Evolutionary conservation across 2,329 filamentous ascomycete species (phyloP), one percentile per base, ranked within the genome.

Genomic region (Cyanodermella asteris): DNA sequence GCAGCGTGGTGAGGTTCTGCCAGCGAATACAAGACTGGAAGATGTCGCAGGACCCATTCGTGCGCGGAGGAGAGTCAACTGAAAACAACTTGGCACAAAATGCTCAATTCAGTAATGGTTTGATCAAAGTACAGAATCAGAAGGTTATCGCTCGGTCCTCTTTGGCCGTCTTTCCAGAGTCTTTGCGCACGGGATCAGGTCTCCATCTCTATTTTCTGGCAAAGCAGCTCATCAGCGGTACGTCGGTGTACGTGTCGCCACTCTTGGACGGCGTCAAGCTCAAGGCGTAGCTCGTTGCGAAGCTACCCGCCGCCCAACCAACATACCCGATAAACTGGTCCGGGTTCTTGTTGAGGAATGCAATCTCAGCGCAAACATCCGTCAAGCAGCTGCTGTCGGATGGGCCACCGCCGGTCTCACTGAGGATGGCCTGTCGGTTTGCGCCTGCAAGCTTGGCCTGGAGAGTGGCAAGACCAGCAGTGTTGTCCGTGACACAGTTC

Each of bases 401-500:
- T 11, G 23, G 24, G 7, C 38, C 34, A 13, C 40, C 59, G 5
- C 62, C 61, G 3, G 56, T 59, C 42, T 67, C 62, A 10, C 52
- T 60, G 11, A 64, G 39, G 7, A 67, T 39, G 4, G 53, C 62
- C 34, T 53, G 45, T 5, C 62, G 44, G 4, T 55, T 54, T 25
- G 55, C 54, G 12, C 43, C 33, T 25, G 57, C 43, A 26, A 68
- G 33, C 35, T 52, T 64, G 3, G 44, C 41, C 1, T 58, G 56
- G 2, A 65, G 41, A 0, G 46, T 45, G 12, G 41, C 40, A 38
- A 67, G 62, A 3, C 47, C 55, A 18, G 48, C 31, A 11, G 30
- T 49, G 3, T 60, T 44, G 22, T 64, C 62, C 3, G 54, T 61
- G 2, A 55, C 55, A 41, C 64, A 70, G 27, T 56, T 46, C 4